Base-by-base conservation (phyloP, 1,284 basidiomycete species). In the Ganoderma multipileum region DNA sequence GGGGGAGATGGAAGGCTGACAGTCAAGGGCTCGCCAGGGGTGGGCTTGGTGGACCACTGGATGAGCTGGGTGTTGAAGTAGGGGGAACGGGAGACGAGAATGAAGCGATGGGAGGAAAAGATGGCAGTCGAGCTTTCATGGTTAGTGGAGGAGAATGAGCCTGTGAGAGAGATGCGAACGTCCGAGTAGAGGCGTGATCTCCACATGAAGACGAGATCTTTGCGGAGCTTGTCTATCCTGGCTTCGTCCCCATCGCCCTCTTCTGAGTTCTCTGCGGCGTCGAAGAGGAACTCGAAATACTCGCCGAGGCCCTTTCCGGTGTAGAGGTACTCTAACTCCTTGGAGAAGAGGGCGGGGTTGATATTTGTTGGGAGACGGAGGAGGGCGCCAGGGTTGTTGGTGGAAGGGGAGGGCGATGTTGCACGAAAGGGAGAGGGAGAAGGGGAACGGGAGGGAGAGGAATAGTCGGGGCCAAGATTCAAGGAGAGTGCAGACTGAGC, bases 171-270 rank as follows among this genome's bases (percentile, higher is more conserved):
- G 68, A 98, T 91, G 64, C 91, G 88, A 20, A 96, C 89, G 79
- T 98, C 96, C 2, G 94, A 94, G 80, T 96, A 98, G 16, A 98
- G 88, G 66, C 95, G 90, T 20, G 93, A 95, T 36, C 96, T 84
- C 96, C 96, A 98, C 95, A 97, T 97, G 84, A 93, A 98, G 36
- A 97, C 94, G 41, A 98, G 85, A 78, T 98, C 96, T 79, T 96
- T 93, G 65, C 91, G 86, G 3, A 97, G 88, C 80, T 96, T 96
- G 82, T 97, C 95, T 63, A 95, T 82, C n/a, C 94, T 84, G 67
- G 87, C 83, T 68, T 91, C 88, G 71, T 94, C 92, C 0, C 85
- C 85, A 63, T 91, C 86, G 50, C 80, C 83, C 62, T 86, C 85
- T 68, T 84, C 82, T 7, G 82, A 83, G 23, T 83, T 82, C 61